phyloP scores from a whole-genome alignment of 2,329 filamentous ascomycete species.

The Dryadomyces quercus-mongolicae region DNA sequence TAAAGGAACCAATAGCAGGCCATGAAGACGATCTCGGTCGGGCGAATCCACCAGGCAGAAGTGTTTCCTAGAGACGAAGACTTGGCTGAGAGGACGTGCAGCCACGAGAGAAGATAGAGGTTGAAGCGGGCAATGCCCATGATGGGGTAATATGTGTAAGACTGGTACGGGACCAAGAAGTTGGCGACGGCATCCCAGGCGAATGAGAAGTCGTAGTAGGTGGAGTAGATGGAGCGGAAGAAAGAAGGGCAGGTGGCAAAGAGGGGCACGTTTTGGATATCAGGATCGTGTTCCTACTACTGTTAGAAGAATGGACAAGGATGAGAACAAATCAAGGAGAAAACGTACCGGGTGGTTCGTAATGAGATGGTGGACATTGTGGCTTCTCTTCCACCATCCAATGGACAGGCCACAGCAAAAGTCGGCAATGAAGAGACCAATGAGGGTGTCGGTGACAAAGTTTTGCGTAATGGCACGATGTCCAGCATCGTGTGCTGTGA shows the following conservation, averaged over 20 bases:
- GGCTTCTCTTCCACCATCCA: constrained; percentile 58
- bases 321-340: constrained; percentile 1
- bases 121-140: constrained; percentile 61
- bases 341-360: constrained; percentile 48
- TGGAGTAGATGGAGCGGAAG: constrained; percentile 49
- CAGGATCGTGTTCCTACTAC: constrained; percentile 39
- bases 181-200: constrained; percentile 50
- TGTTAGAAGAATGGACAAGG: too few species aligned
- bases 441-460: constrained; percentile 44
- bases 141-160: constrained; percentile 57
- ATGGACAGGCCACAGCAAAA: constrained; percentile 55
- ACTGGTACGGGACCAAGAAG: constrained; percentile 46
- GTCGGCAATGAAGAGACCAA: constrained; percentile 51
- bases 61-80: constrained; percentile 41
- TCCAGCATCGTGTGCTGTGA: constrained; percentile 53
- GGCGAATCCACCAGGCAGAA: constrained; percentile 55
- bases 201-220: constrained; percentile 55
- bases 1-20: constrained; percentile 55
- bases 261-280: constrained; percentile 55
- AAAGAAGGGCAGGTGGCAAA: constrained; percentile 57
- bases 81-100: constrained; percentile 45
- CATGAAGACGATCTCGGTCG: constrained; percentile 52
- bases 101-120: constrained; percentile 55
- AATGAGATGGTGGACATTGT: constrained; percentile 56
- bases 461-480: constrained; percentile 50